phyloP scores from a whole-genome alignment of 2,329 filamentous ascomycete species.

The Nemania bipapillata region DNA sequence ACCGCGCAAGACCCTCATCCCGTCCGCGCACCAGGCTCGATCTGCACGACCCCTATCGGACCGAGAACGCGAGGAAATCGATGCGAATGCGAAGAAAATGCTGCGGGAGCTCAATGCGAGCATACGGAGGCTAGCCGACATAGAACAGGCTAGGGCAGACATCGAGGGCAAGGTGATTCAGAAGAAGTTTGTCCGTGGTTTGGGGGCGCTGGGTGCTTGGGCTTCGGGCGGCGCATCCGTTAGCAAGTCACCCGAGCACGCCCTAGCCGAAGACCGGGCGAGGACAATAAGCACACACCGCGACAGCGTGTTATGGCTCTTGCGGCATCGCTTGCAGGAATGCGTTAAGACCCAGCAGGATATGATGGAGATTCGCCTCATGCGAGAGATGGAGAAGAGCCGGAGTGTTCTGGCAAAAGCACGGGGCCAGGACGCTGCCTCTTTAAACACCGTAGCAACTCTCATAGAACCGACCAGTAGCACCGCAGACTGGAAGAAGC shows the following conservation, averaged over 20 bases:
- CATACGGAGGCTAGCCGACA: conserved; percentile 81
- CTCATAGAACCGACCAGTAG: conserved; percentile 41
- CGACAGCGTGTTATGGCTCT: conserved; percentile 84
- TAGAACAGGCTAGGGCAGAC: conserved; percentile 82
- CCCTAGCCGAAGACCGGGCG: conserved; percentile 75
- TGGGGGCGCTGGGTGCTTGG: conserved; percentile 74
- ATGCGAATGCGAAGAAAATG: conserved; percentile 85
- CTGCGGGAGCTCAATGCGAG: conserved; percentile 85
- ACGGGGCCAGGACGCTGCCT: conserved; percentile 51
- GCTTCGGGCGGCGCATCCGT: conserved; percentile 70
- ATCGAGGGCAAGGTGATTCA: conserved; percentile 76
- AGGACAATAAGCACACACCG: conserved; percentile 75
- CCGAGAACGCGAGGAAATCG: conserved; percentile 83
- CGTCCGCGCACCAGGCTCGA: conserved; percentile 57
- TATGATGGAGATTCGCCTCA: conserved; percentile 92
- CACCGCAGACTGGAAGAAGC: conserved; percentile 33
- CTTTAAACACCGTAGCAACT: conserved; percentile 29
- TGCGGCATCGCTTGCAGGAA: conserved; percentile 78
- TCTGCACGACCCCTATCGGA: conserved; percentile 74
- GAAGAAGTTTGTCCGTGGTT: conserved; percentile 73
- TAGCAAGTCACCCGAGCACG: conserved; percentile 71
- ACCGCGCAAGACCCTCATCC: conserved; percentile 67
- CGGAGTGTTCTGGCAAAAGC: conserved; percentile 84
- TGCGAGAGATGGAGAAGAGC: conserved; percentile 87
- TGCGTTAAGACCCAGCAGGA: conserved; percentile 81